Evolutionary conservation across 805 yeast species (phyloP).

Genomic region (Pichia cephalocereana): DNA sequence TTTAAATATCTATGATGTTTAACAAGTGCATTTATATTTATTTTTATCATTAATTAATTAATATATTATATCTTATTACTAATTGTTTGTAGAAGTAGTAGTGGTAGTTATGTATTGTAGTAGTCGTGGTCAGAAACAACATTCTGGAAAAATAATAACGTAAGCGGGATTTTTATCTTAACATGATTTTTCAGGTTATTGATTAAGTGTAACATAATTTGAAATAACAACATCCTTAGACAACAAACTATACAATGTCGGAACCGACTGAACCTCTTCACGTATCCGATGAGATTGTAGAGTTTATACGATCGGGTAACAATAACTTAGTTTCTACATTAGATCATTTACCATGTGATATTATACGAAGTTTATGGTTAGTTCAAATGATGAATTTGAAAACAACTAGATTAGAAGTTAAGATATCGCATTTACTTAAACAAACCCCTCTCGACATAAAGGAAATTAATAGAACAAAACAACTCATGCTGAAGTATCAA

Average conservation of each 20-base stretch:
- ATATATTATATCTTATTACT: not conserved
- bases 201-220: no score
- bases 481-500: constrained; percentile 13
- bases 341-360: constrained; percentile 32
- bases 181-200: not conserved
- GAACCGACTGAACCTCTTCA: not conserved
- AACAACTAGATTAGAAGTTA: constrained; percentile 12
- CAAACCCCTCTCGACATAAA: constrained; percentile 1
- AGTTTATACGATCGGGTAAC: constrained; percentile 23
- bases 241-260: not conserved
- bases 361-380: constrained; percentile 29
- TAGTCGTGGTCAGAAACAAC: no score
- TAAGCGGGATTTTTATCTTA: no score
- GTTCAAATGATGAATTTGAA: constrained; percentile 25
- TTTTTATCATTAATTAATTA: not conserved
- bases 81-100: no score
- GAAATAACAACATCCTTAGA: no score
- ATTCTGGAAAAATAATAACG: no score
- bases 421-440: constrained; percentile 2
- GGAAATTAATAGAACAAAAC: constrained; percentile 2
- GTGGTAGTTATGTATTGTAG: no score
- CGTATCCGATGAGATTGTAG: constrained; percentile 6
- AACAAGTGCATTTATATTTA: not conserved
- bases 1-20: no score
- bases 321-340: constrained; percentile 29